Percentiles rank a stretch among this genome's conserved stretches.
These are phyloP conservation scores for Acacia acuminata DNA, from an alignment of 306 rosid genomes.

Conservation along the genomic window DNA sequence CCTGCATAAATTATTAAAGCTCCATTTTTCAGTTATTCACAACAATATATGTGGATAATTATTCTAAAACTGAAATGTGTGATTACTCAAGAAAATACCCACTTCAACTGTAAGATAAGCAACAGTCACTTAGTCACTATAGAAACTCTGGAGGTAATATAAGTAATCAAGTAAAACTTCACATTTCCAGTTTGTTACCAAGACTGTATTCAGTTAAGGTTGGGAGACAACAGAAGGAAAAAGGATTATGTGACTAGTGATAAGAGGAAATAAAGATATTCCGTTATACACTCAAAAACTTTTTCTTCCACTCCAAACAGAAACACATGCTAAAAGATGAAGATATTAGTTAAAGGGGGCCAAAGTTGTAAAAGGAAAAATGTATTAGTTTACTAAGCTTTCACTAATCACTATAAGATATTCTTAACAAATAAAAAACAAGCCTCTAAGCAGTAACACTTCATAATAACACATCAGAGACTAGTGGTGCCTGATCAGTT, in stretches of 20 bases:
- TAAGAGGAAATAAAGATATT: not conserved
- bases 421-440: not conserved
- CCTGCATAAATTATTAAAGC: slow-evolving; percentile 51
- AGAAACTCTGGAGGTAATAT: not conserved
- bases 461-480: not conserved
- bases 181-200: not conserved
- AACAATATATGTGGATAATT: not conserved
- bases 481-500: not conserved
- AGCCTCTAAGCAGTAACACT: not conserved
- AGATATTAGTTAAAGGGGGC: not conserved
- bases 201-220: not conserved
- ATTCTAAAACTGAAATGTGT: not conserved
- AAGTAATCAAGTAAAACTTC: not conserved
- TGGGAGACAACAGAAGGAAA: not conserved
- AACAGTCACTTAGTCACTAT: not conserved
- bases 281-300: not conserved
- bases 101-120: not conserved
- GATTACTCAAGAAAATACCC: not conserved
- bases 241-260: not conserved
- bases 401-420: not conserved
- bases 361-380: not conserved
- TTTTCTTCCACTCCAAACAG: not conserved
- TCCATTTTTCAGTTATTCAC: slow-evolving; percentile 6
- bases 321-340: not conserved
- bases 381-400: not conserved